A percentile compares a stretch with the other conserved stretches of the same genome.
Evolutionary conservation across 2,329 filamentous ascomycete genomes (phyloP).

Genomic region (Hypoxylon sp.): DNA sequence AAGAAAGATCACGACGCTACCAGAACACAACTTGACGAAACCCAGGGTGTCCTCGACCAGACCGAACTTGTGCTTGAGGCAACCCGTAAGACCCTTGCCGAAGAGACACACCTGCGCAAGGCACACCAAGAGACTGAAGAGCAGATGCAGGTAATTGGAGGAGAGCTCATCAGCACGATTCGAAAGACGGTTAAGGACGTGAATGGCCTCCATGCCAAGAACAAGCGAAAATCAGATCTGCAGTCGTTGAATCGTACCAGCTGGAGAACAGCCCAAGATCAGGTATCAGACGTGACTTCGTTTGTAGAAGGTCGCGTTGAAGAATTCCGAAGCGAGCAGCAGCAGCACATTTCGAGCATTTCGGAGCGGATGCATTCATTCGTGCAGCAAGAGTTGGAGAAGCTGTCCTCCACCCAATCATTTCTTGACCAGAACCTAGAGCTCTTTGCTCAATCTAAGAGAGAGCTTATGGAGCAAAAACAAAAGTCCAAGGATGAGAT

Average conservation of each 20-base stretch:
- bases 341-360: slow-evolving; percentile 74
- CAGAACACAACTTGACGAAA: slow-evolving; percentile 77
- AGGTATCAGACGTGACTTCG: slow-evolving; percentile 80
- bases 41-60: slow-evolving; percentile 84
- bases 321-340: slow-evolving; percentile 78
- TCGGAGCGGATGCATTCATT: slow-evolving; percentile 80
- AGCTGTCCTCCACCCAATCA: slow-evolving; percentile 75
- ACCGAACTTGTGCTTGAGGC: slow-evolving; percentile 85
- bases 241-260: slow-evolving; percentile 81
- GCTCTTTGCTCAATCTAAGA: slow-evolving; percentile 75
- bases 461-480: slow-evolving; percentile 75
- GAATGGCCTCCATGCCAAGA: slow-evolving; percentile 84
- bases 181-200: slow-evolving; percentile 84
- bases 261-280: slow-evolving; percentile 81
- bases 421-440: slow-evolving; percentile 77
- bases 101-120: slow-evolving; percentile 82
- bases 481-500: slow-evolving; percentile 81
- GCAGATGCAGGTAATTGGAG: slow-evolving; percentile 78
- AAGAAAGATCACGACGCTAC: slow-evolving; percentile 91
- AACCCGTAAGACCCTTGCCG: slow-evolving; percentile 79
- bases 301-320: slow-evolving; percentile 81
- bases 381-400: slow-evolving; percentile 78
- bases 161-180: slow-evolving; percentile 81
- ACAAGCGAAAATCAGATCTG: slow-evolving; percentile 85
- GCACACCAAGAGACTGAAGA: slow-evolving; percentile 89